phyloP scores from a whole-genome alignment of 106 monocot genomes.

The Dendrobium huoshanense region DNA sequence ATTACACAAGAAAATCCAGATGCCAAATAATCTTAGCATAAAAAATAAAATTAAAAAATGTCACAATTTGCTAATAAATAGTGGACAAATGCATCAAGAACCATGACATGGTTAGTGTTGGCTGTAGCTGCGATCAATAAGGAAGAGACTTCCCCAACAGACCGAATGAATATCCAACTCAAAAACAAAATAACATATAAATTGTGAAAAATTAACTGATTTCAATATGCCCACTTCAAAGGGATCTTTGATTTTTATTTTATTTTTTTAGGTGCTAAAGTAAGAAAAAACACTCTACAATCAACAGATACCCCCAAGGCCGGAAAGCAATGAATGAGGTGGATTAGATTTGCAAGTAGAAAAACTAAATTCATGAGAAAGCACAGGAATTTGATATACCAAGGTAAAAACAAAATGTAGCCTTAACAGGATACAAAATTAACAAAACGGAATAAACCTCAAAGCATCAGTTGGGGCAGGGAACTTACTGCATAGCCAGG shows the following conservation, averaged over 20 bases:
- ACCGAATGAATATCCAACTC: background rate
- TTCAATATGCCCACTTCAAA: background rate
- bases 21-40: background rate
- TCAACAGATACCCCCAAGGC: too few species aligned
- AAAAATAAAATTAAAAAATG: background rate
- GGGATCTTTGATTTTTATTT: background rate
- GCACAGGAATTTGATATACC: background rate
- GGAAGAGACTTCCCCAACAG: background rate
- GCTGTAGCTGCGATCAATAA: background rate
- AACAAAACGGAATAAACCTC: background rate
- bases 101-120: background rate
- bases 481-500: slow-evolving; percentile 62
- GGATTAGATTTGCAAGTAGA: background rate
- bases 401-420: background rate
- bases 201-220: background rate
- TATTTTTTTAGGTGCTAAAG: background rate
- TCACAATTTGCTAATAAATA: background rate
- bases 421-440: background rate
- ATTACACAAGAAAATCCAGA: background rate
- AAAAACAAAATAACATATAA: background rate
- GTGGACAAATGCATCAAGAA: background rate
- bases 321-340: background rate
- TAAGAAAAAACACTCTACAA: background rate
- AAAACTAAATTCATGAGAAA: background rate
- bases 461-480: background rate